These are phyloP conservation scores for Pseudomicrostroma phylloplanum DNA, from an alignment of 1,284 basidiomycete genomes.

Conservation along the genomic window DNA sequence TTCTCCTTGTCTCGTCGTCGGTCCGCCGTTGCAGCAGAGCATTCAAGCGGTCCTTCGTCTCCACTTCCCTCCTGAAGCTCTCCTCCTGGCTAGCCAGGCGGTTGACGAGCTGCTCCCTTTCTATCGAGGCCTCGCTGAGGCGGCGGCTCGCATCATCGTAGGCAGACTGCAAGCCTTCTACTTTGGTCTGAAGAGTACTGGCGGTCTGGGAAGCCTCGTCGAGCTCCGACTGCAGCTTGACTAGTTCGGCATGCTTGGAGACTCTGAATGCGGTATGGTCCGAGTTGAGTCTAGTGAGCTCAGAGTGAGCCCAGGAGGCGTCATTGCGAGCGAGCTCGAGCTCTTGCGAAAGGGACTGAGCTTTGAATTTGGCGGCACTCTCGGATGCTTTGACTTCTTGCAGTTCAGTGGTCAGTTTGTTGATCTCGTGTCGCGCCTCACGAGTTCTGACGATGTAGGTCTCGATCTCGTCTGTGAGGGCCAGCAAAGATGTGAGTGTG, in stretches of 20 bases:
- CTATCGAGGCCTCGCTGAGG: slow-evolving; percentile 64
- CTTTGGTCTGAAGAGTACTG: slow-evolving; percentile 60
- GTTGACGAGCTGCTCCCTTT: slow-evolving; percentile 65
- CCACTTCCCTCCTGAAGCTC: slow-evolving; percentile 67
- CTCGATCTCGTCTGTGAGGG: slow-evolving; percentile 31
- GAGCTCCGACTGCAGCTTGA: slow-evolving; percentile 66
- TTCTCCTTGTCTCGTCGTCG: slow-evolving; percentile 67
- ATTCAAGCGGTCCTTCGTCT: slow-evolving; percentile 65
- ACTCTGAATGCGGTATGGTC: slow-evolving; percentile 25
- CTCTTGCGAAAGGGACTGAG: slow-evolving; percentile 72
- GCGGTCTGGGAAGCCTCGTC: slow-evolving; percentile 65
- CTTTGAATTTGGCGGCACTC: slow-evolving; percentile 59
- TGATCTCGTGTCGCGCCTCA: slow-evolving; percentile 35
- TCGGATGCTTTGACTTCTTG: slow-evolving; percentile 36
- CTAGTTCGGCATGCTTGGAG: slow-evolving; percentile 26
- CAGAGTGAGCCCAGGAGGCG: slow-evolving; percentile 57
- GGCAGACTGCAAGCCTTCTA: slow-evolving; percentile 65
- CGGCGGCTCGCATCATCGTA: slow-evolving; percentile 64
- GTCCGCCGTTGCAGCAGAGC: slow-evolving; percentile 76
- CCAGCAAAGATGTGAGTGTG: not conserved
- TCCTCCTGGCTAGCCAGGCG: slow-evolving; percentile 72
- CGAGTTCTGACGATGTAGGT: slow-evolving; percentile 24
- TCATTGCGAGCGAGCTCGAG: slow-evolving; percentile 67
- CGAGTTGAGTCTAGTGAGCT: slow-evolving; percentile 37
- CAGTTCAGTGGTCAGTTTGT: slow-evolving; percentile 29